Conservation (phyloP, 2,329 filamentous ascomycete genomes). For the Colletotrichum ledebouriae region DNA sequence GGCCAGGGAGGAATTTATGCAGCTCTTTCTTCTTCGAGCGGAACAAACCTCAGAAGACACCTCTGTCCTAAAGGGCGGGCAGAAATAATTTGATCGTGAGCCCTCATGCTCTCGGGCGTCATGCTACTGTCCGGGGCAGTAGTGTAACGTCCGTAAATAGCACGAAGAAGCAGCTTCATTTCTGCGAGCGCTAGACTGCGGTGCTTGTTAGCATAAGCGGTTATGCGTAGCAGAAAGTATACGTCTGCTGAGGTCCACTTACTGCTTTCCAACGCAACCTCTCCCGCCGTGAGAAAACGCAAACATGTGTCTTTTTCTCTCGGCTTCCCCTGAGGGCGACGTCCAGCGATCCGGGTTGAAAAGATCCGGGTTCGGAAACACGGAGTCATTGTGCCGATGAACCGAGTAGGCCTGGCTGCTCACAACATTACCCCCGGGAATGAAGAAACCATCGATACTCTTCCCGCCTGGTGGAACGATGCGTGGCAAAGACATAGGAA, state of each 20-base stretch:
- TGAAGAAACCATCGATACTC: slow-evolving; percentile 65
- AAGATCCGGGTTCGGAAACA: slow-evolving; percentile 81
- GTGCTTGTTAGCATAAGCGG: not conserved
- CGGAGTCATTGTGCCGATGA: slow-evolving; percentile 70
- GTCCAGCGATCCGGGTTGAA: slow-evolving; percentile 91
- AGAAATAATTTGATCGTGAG: slow-evolving; percentile 36
- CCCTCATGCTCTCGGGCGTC: slow-evolving; percentile 24
- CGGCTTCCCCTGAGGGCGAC: slow-evolving; percentile 77
- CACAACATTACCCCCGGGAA: slow-evolving; percentile 68
- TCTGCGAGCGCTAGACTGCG: slow-evolving; percentile 30
- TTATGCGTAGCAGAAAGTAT: slow-evolving; percentile 46
- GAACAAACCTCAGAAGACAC: slow-evolving; percentile 18
- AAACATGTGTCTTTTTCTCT: slow-evolving; percentile 73
- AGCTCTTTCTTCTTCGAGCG: slow-evolving; percentile 16
- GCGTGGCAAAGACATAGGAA: slow-evolving; percentile 74
- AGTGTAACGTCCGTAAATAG: slow-evolving; percentile 15
- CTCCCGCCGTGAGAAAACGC: slow-evolving; percentile 75
- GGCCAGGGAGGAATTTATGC: too few species aligned
- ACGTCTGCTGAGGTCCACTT: slow-evolving; percentile 51
- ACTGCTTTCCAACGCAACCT: slow-evolving; percentile 77
- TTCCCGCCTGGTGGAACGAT: slow-evolving; percentile 68
- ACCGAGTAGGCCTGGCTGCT: slow-evolving; percentile 73
- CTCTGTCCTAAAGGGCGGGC: slow-evolving; percentile 27
- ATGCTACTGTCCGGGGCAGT: slow-evolving; percentile 17
- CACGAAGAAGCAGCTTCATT: slow-evolving; percentile 24